Base-by-base conservation (phyloP, 371 early-diverging fungal species). In the Massospora cicadina region DNA sequence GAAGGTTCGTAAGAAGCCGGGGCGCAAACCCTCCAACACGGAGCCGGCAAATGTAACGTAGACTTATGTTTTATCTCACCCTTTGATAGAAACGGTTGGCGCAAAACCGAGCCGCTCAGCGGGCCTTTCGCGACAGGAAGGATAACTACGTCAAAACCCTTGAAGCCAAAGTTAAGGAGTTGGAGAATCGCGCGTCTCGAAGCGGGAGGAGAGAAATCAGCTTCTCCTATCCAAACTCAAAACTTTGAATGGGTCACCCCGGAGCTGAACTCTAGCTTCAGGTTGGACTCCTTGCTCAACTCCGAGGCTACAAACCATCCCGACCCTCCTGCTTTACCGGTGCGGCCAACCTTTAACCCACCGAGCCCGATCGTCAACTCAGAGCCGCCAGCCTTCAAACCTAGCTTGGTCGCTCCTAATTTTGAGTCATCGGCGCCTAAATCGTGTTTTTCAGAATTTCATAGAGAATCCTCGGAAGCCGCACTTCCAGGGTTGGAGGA, bases 71-170 rank as follows among this genome's bases (percentile, higher is more conserved):
- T 24, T 26, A 25, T 28, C 17, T 17, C 23, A 28, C 1, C 25
- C 5, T 54, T 2, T 55, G 25, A 21, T 33, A 78, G 71, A 86
- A 86, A 68, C 80, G 88, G 64, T 83, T 83, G 24, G 88, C 86
- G 7, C 86, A 87, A 71, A 87, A 87, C 68, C 73, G 88, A 60
- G 86, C 85, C 12, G 88, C 88, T 12, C 88, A 87, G 69, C 75
- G 87, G 13, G 88, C 88, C 0, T 87, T 87, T 68, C 75, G 88
- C 57, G 85, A 87, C 65, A 80, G 88, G 59, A 82, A 83, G 72
- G 84, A 86, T 65, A 74, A 78, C 61, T 81, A 85, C 68, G 78
- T 86, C 26, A 69, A 77, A 59, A 76, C 79, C 29, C 70, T 87
- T 10, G 83, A 86, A 67, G 68, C 69, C 24, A 68, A 72, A 33